These are phyloP conservation scores for Mucor ambiguus DNA, from an alignment of 371 early-diverging fungal species.

Conservation along the genomic window DNA sequence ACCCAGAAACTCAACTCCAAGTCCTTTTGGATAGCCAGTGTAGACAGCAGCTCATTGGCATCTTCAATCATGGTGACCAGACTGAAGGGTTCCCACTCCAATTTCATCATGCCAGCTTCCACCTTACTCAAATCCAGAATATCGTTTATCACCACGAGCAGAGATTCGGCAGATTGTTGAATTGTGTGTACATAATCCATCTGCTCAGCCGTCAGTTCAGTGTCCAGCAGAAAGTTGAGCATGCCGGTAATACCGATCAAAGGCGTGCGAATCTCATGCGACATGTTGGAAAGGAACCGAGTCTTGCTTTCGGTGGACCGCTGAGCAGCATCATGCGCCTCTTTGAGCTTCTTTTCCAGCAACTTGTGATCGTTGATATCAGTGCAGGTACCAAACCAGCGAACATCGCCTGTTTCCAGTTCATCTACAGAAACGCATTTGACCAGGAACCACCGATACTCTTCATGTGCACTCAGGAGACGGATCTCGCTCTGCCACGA, in stretches of 20 bases:
- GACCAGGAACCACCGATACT: slow-evolving; percentile 66
- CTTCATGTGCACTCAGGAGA: slow-evolving; percentile 48
- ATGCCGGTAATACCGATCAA: slow-evolving; percentile 70
- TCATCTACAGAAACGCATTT: slow-evolving; percentile 67
- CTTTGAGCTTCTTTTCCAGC: slow-evolving; percentile 66
- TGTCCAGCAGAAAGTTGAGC: slow-evolving; percentile 66
- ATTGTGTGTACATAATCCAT: slow-evolving; percentile 69
- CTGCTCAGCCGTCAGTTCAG: slow-evolving; percentile 64
- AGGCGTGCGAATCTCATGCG: slow-evolving; percentile 71
- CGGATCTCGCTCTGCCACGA: slow-evolving; percentile 61
- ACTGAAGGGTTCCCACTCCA: slow-evolving; percentile 67
- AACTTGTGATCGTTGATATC: slow-evolving; percentile 70
- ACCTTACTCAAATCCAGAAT: slow-evolving; percentile 72
- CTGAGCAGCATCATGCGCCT: slow-evolving; percentile 70
- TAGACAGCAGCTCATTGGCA: slow-evolving; percentile 62
- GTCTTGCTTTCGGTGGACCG: slow-evolving; percentile 73
- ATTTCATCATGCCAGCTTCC: slow-evolving; percentile 73
- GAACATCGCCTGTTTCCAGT: slow-evolving; percentile 55
- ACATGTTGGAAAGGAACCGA: slow-evolving; percentile 69
- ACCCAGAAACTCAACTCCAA: slow-evolving; percentile 64
- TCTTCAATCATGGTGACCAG: slow-evolving; percentile 64
- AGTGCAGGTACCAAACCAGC: slow-evolving; percentile 72
- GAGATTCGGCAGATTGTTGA: slow-evolving; percentile 64
- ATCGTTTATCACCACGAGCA: slow-evolving; percentile 71
- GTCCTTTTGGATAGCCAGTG: slow-evolving; percentile 63